A percentile compares a stretch with the other conserved stretches of the same genome.
Conservation (phyloP, 2,329 filamentous ascomycete species). For the Calycina herbarum region DNA sequence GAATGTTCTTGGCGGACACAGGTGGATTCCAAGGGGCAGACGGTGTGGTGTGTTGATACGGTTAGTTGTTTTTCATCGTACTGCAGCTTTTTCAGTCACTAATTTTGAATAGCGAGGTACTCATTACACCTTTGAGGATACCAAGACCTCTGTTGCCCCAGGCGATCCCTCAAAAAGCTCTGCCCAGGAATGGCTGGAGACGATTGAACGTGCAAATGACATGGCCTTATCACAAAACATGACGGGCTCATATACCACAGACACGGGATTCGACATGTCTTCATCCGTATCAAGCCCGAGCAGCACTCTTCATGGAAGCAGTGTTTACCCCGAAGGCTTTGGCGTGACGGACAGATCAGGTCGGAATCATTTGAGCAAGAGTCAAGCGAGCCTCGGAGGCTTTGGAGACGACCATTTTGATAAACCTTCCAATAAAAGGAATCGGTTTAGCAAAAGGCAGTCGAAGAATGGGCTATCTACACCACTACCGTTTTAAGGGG, state of each 20-base stretch:
- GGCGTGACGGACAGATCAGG: conserved; percentile 53
- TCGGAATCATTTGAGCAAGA: conserved; percentile 60
- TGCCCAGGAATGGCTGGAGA: conserved; percentile 90
- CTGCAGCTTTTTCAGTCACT: conserved; percentile 12
- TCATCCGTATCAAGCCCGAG: conserved; percentile 72
- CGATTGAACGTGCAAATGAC: conserved; percentile 81
- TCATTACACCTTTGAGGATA: conserved; percentile 90
- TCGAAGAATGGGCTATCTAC: conserved; percentile 92
- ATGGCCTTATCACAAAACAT: conserved; percentile 74
- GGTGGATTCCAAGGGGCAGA: conserved; percentile 82
- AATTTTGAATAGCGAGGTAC: conserved; percentile 63
- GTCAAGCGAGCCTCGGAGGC: conserved; percentile 52
- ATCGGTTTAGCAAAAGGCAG: conserved; percentile 86
- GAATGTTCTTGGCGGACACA: conserved; percentile 79
- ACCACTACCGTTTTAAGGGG: conserved; percentile 61
- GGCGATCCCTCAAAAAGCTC: conserved; percentile 65
- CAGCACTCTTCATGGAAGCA: conserved; percentile 66
- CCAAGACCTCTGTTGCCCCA: conserved; percentile 65
- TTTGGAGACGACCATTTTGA: conserved; percentile 37
- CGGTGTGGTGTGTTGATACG: conserved; percentile 87
- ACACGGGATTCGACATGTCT: conserved; percentile 68
- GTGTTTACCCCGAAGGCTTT: conserved; percentile 54
- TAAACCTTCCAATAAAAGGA: conserved; percentile 51
- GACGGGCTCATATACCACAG: conserved; percentile 63
- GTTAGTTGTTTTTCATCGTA: conserved; percentile 57